Percentiles rank a stretch among this genome's conserved stretches.
These are phyloP conservation scores for Phytophthora colocasiae DNA, from an alignment of 352 stramenopile genomes.

Conservation along the genomic window DNA sequence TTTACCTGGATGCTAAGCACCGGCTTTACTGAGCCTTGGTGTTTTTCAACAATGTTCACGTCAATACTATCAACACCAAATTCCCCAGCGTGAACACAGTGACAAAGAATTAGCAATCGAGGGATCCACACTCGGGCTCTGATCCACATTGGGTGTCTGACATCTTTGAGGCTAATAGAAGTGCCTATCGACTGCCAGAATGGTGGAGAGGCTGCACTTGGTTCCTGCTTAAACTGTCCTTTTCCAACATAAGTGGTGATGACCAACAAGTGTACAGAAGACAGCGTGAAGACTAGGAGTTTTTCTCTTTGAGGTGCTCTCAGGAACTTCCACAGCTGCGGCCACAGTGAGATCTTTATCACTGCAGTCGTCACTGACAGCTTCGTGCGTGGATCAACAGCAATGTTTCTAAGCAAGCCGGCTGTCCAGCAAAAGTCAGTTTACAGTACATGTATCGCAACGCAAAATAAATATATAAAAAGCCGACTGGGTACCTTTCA, in stretches of 20 bases:
- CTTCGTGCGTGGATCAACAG: constrained; percentile 40
- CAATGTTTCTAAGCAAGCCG: constrained; percentile 60
- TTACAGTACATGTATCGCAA: no score
- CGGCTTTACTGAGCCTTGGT: constrained; percentile 2
- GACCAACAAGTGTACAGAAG: constrained; percentile 47
- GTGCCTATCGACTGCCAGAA: constrained; percentile 37
- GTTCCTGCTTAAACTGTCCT: background rate
- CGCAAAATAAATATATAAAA: no score
- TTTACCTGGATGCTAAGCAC: constrained; percentile 33
- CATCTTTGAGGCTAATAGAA: constrained; percentile 33
- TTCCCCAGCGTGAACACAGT: constrained; percentile 44
- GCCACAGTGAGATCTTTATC: constrained; percentile 66
- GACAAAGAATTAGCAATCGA: constrained; percentile 42
- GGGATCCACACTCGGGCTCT: constrained; percentile 47
- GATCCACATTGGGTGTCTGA: constrained; percentile 51
- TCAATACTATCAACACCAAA: constrained; percentile 37
- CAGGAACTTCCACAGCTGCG: constrained; percentile 59
- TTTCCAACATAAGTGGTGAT: constrained; percentile 8
- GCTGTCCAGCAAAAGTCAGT: constrained; percentile 24
- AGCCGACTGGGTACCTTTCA: constrained; percentile 17
- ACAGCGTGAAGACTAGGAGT: constrained; percentile 52
- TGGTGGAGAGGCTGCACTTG: background rate
- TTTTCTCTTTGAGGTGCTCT: constrained; percentile 47
- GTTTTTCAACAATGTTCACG: constrained; percentile 43
- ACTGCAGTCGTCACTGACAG: constrained; percentile 48